These are phyloP conservation scores for Metschnikowia similis DNA, from an alignment of 805 yeast genomes.

Conservation along the genomic window DNA sequence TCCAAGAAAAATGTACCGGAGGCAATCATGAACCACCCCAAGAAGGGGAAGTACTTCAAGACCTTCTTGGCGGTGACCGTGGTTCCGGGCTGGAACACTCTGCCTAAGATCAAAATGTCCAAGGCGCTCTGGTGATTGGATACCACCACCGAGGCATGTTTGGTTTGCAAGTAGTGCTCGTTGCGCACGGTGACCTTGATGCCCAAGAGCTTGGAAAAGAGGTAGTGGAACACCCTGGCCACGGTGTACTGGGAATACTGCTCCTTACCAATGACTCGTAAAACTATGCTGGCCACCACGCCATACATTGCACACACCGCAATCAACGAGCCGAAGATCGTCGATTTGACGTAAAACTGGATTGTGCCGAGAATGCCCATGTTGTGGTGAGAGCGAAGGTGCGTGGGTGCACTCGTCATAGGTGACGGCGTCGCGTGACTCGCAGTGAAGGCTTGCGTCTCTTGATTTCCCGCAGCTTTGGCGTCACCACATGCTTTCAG, in stretches of 20 bases:
- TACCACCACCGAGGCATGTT: slow-evolving; percentile 69
- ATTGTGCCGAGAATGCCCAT: slow-evolving; percentile 20
- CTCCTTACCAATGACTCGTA: slow-evolving; percentile 67
- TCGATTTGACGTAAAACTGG: slow-evolving; percentile 54
- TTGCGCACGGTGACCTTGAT: slow-evolving; percentile 66
- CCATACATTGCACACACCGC: slow-evolving; percentile 69
- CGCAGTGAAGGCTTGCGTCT: background rate
- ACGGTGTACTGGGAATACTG: slow-evolving; percentile 85
- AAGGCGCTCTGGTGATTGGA: slow-evolving; percentile 90
- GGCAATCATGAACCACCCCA: slow-evolving; percentile 95
- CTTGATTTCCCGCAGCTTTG: background rate
- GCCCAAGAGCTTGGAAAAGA: slow-evolving; percentile 61
- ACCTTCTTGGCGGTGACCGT: slow-evolving; percentile 90
- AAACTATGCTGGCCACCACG: slow-evolving; percentile 64
- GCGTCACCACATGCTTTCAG: no score
- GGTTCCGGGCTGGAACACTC: slow-evolving; percentile 80
- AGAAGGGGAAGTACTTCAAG: slow-evolving; percentile 76
- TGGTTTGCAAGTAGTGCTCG: slow-evolving; percentile 23
- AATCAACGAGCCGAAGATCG: slow-evolving; percentile 47
- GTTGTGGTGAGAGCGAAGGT: background rate
- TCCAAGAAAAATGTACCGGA: slow-evolving; percentile 91
- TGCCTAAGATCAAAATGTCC: slow-evolving; percentile 79
- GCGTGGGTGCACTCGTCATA: background rate
- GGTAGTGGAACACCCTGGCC: slow-evolving; percentile 72
- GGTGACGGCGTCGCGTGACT: slow-evolving; percentile 2